Evolutionary conservation across 768 basidiomycete genomes (phyloP), one percentile per base, ranked within the genome.

Genomic region (Erythrobasidium yunnanense): DNA sequence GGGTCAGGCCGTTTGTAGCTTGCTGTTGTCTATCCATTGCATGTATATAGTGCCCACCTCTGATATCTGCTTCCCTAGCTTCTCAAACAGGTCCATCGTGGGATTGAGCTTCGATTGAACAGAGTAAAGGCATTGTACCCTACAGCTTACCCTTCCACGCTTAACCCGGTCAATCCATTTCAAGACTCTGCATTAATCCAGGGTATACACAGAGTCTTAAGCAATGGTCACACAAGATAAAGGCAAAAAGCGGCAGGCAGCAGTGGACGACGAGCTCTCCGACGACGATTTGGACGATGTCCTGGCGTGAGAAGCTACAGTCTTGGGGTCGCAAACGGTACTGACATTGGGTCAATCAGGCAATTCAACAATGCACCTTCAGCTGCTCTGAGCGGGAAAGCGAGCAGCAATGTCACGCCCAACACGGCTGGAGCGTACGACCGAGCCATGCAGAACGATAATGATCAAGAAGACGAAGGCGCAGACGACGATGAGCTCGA

Each of bases 401-500:
- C 54, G 11, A 18, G 55, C 54, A 35, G 23, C 7, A 18, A 8
- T 18, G 32, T 55, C 23, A 55, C 57, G 27, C 23, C 60, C 11
- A 29, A 27, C 49, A 46, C 47, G 6, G 23, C 20, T 23, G 49
- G 38, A 23, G 46, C 60, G 60, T 47, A 63, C 38, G 60, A 63
- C 38, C 60, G 60, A 30, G 47, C 30, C 11, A 20, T 8, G 22
- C 22, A 51, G 4, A 27, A 23, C 29, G 60, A 49, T 6, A 29
- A 49, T 17, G 46, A 30, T 30, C 30, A 49, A 46, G 67, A 68
- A 35, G 71, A 69, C 49, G 62, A 70, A 49, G 69, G 71, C 57
- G 68, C 69, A 17, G 66, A 71, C 18, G 62, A 72, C 42, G 70
- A 70, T 30, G 67, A 71, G 42, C 68, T 73, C 66, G 56, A 68